Conservation (phyloP, 441 rosid genomes). For the Raphanus hybrid region DNA sequence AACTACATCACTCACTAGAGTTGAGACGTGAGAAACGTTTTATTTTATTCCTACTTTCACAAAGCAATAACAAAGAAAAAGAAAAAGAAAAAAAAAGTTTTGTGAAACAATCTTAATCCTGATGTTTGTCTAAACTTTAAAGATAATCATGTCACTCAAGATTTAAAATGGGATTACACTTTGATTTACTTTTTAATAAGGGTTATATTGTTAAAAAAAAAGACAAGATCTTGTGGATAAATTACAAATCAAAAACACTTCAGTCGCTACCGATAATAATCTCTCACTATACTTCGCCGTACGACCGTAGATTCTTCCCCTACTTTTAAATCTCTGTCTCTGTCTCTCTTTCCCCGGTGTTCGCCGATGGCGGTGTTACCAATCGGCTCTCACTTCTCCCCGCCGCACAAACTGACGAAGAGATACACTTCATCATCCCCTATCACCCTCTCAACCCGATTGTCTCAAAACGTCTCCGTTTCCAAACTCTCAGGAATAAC, state of each 20-base stretch:
- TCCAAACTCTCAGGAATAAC: slow-evolving; percentile 41
- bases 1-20: slow-evolving; percentile 15
- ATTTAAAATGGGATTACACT: not conserved
- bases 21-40: slow-evolving; percentile 24
- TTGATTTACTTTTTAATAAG: not conserved
- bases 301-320: not conserved
- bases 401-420: slow-evolving; percentile 45
- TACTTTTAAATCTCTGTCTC: not conserved
- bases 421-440: slow-evolving; percentile 39
- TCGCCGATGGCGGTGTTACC: slow-evolving; percentile 64
- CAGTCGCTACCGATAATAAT: not conserved
- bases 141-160: not conserved
- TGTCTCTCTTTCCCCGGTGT: not conserved
- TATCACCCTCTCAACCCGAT: slow-evolving; percentile 30
- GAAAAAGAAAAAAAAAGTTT: not conserved
- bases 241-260: slow-evolving; percentile 18
- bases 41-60: not conserved
- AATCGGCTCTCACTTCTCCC: slow-evolving; percentile 47
- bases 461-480: slow-evolving; percentile 35
- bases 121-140: not conserved
- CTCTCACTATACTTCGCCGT: slow-evolving; percentile 34
- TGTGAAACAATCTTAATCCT: not conserved
- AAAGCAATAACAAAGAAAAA: not conserved
- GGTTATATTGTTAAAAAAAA: slow-evolving; percentile 5
- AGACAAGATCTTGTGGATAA: slow-evolving; percentile 16